Evolutionary conservation across 257 asterid species (phyloP), one percentile per base, ranked within the genome.

Genomic region (Capsicum chinense): DNA sequence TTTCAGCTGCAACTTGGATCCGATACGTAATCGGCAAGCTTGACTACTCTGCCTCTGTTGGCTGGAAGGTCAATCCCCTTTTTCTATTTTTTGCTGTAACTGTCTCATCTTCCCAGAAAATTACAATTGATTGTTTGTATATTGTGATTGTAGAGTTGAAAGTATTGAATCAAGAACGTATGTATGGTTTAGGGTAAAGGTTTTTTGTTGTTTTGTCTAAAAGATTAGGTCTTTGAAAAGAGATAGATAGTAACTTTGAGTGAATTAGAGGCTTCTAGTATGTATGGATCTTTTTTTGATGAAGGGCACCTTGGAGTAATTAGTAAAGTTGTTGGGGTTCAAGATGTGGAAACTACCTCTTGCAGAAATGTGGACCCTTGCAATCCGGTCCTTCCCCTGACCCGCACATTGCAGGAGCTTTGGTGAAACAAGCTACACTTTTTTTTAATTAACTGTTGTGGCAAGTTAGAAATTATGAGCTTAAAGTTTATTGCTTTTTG

Each of bases 21-120:
- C 98, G 98, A 47, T 95, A 95, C 85, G 26, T 88, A 9, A 80
- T 83, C 80, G 86, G 73, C 88, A 92, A 91, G 83, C 39, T 88
- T 79, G 93, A 92, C 3, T 95, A 95, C 84, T 88, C 98, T 3
- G 66, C 88, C 63, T 68, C 88, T 70, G 83, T 89, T 82, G 89
- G 93, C 83, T 74, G 84, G 56, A 90, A 86, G 98, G 99, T 93
- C 64, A 83, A 1, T 16, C 56, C 56, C 76, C 50, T 19, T 48
- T 21, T 70, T 33, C 7, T 7, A 6, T 11, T 3, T 86, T 86
- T 79, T 54, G 57, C 21, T 13, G 14, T 74, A 15, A 13, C 19
- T 54, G 9, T 74, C 15, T 60, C n/a, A 56, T 15, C 33, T 26
- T 26, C 33, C 33, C 33, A 1, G 33, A 26, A 26, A 26, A 26